Evolutionary conservation across 257 asterid genomes (phyloP).

Genomic region (Coffea canephora): DNA sequence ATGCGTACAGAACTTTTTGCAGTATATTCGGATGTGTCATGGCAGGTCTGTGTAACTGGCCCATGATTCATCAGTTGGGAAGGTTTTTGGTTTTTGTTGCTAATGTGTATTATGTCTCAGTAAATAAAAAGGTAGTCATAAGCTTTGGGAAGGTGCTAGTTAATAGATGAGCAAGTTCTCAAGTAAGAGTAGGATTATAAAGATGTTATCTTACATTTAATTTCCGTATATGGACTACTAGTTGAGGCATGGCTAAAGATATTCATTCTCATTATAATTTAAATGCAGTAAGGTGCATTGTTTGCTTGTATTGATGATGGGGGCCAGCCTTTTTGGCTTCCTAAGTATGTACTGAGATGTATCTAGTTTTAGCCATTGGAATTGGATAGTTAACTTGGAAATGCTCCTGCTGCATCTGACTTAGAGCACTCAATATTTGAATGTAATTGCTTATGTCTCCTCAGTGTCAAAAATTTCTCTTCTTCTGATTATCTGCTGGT

Average conservation of each 20-base stretch:
- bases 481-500: neutral
- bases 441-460: neutral
- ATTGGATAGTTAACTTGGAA: neutral
- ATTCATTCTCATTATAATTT: neutral
- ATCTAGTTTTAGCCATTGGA: neutral
- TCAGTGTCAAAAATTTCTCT: neutral
- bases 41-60: neutral
- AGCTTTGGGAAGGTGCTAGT: neutral
- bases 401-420: neutral
- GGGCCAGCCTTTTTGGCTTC: neutral
- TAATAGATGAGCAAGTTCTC: neutral
- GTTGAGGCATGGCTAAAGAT: neutral
- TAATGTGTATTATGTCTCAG: neutral
- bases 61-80: slow-evolving; percentile 1
- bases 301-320: neutral
- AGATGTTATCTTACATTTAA: neutral
- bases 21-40: neutral
- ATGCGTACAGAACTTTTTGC: neutral
- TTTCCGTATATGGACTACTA: neutral
- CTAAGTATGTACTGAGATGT: neutral
- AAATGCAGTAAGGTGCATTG: neutral
- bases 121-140: neutral
- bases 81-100: neutral
- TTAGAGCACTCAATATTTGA: neutral
- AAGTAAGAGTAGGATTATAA: neutral